phyloP scores from a whole-genome alignment of 2,329 filamentous ascomycete genomes.

The Ophiostoma sp. region DNA sequence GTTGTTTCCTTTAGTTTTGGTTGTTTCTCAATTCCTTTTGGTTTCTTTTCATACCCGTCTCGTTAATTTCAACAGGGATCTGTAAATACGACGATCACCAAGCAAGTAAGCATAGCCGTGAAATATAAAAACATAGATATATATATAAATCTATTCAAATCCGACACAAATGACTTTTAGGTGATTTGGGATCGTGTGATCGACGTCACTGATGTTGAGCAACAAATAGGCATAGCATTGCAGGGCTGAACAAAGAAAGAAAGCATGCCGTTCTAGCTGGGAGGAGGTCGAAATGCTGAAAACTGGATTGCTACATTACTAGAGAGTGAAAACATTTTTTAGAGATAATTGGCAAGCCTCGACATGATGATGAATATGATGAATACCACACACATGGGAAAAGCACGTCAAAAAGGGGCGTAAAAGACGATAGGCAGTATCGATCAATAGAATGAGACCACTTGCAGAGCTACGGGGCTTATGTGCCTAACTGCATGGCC shows the following conservation, averaged over 20 bases:
- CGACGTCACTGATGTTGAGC: neutral
- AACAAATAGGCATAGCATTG: neutral
- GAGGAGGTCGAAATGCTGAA: neutral
- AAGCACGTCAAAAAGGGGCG: no score
- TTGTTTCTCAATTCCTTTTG: neutral
- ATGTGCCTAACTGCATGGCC: no score
- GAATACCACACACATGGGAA: no score
- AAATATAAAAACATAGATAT: neutral
- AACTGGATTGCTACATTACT: neutral
- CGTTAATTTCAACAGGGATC: constrained; percentile 1
- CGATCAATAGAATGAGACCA: no score
- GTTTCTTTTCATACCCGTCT: neutral
- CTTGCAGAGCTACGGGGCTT: no score
- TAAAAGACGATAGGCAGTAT: no score
- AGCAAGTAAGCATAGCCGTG: neutral
- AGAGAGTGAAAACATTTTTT: neutral
- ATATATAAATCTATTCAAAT: neutral
- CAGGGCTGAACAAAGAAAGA: constrained; percentile 7
- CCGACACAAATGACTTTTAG: neutral
- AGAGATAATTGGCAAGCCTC: no score
- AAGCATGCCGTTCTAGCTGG: neutral
- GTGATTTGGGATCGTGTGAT: neutral
- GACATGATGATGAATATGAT: no score
- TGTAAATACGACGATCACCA: neutral
- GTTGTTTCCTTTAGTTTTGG: neutral